Evolutionary conservation across 2,329 filamentous ascomycete genomes (phyloP).

Genomic region (Westerdykella sp.): DNA sequence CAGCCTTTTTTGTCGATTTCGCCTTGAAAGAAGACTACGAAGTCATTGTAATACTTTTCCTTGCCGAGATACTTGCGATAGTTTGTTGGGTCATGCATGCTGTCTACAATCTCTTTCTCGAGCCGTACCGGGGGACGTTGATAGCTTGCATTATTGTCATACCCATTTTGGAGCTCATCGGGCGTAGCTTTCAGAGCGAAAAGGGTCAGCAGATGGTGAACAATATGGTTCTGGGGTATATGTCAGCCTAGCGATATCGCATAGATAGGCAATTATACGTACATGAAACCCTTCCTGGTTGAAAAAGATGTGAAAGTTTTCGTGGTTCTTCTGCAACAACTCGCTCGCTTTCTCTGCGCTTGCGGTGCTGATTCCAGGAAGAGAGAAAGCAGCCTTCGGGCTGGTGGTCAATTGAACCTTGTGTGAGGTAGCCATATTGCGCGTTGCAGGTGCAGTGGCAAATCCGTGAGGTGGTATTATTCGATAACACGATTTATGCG

Average conservation of each 20-base stretch:
- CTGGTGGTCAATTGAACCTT: constrained; percentile 39
- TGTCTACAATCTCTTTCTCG: constrained; percentile 47
- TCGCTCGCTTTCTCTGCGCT: constrained; percentile 58
- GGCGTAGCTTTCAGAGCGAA: constrained; percentile 67
- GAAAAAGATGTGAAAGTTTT: constrained; percentile 73
- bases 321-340: constrained; percentile 70
- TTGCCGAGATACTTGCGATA: constrained; percentile 59
- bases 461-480: not conserved
- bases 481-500: not conserved
- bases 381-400: constrained; percentile 44
- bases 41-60: constrained; percentile 62
- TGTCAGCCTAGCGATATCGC: not conserved
- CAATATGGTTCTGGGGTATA: constrained; percentile 58
- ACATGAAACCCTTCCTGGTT: constrained; percentile 68
- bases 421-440: constrained; percentile 29
- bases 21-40: constrained; percentile 66
- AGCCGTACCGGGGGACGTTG: constrained; percentile 52
- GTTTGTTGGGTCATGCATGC: constrained; percentile 51
- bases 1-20: constrained; percentile 63
- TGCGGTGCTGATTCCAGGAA: constrained; percentile 46
- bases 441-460: not conserved
- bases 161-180: constrained; percentile 56
- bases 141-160: constrained; percentile 59
- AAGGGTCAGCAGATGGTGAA: constrained; percentile 68
- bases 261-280: constrained; percentile 1